Conservation (phyloP, 371 early-diverging fungal species). For the Mucor indicus region DNA sequence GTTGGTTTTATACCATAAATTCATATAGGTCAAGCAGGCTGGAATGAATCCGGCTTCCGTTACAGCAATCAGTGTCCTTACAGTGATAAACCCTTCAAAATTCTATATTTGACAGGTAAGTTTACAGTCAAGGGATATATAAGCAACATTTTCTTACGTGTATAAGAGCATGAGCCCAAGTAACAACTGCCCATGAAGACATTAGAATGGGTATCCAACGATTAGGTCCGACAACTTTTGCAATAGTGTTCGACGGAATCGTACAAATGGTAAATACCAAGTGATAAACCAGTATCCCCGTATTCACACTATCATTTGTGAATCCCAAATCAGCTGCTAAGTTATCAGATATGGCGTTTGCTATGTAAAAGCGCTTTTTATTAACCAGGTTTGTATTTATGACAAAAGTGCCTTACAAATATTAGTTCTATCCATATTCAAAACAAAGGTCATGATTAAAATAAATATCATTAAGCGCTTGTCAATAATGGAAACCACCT, state of each 20-base stretch:
- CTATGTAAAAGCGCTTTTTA: no score
- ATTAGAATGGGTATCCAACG: constrained; percentile 60
- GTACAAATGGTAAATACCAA: constrained; percentile 33
- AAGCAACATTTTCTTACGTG: constrained; percentile 11
- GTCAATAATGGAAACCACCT: constrained; percentile 13
- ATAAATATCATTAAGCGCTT: constrained; percentile 15
- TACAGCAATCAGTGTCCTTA: constrained; percentile 32
- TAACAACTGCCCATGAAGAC: constrained; percentile 59
- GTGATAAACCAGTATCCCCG: constrained; percentile 28
- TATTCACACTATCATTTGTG: constrained; percentile 30
- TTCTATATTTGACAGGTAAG: constrained; percentile 14
- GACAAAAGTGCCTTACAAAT: constrained; percentile 10
- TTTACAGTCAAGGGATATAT: neutral
- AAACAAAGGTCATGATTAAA: constrained; percentile 22
- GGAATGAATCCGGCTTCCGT: constrained; percentile 64
- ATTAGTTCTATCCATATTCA: constrained; percentile 25
- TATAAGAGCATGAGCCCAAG: constrained; percentile 37
- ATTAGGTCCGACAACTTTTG: constrained; percentile 53
- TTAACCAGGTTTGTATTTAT: no score
- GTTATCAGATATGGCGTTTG: constrained; percentile 44
- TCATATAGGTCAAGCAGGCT: constrained; percentile 53
- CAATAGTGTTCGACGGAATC: constrained; percentile 46
- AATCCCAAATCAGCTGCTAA: constrained; percentile 35
- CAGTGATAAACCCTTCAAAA: constrained; percentile 22
- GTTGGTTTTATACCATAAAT: constrained; percentile 53